Percentiles rank a stretch among this genome's conserved stretches.
phyloP scores from a whole-genome alignment of 2,329 filamentous ascomycete genomes.

The Curvularia sp. region DNA sequence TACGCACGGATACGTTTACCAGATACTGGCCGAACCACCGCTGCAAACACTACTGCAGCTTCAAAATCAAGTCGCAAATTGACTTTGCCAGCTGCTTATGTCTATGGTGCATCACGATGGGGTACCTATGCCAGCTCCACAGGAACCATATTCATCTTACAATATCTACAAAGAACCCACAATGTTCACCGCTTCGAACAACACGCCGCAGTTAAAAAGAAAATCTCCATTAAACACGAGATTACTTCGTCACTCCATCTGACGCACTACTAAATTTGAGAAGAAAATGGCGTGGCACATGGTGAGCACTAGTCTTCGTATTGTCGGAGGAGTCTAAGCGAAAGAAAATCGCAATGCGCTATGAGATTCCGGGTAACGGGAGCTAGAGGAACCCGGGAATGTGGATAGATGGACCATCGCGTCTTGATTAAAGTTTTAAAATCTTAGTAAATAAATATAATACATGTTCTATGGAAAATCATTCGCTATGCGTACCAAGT shows the following conservation, averaged over 20 bases:
- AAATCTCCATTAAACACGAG: background rate
- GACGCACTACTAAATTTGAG: background rate
- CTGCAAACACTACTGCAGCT: too few relatives aligned
- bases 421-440: background rate
- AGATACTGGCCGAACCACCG: too few relatives aligned
- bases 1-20: too few relatives aligned
- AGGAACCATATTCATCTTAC: too few relatives aligned
- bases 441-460: background rate
- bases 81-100: too few relatives aligned
- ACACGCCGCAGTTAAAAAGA: background rate
- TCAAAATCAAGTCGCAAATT: too few relatives aligned
- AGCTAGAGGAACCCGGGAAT: background rate
- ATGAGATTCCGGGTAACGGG: background rate
- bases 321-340: background rate
- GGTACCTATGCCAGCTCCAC: too few relatives aligned
- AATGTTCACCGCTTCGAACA: background rate
- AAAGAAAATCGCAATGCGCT: background rate
- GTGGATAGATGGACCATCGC: background rate
- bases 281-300: background rate
- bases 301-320: background rate
- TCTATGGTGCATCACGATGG: too few relatives aligned
- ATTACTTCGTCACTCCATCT: background rate
- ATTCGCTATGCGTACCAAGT: background rate
- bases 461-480: background rate
- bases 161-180: too few relatives aligned